These are phyloP conservation scores for Wickerhamomyces tratensis DNA, from an alignment of 805 yeast genomes.

Conservation along the genomic window DNA sequence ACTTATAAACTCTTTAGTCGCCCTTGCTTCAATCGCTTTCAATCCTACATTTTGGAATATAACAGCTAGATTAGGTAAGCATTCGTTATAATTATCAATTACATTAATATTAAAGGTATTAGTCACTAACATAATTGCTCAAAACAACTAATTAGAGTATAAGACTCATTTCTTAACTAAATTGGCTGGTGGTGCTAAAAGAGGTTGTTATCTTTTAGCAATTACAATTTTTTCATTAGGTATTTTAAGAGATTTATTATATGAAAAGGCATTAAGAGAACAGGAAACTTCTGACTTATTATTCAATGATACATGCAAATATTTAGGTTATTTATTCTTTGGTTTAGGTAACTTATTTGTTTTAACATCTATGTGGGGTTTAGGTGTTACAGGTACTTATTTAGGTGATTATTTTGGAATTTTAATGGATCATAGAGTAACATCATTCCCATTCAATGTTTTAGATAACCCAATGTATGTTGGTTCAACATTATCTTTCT, in stretches of 20 bases:
- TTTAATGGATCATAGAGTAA: slow-evolving; percentile 81
- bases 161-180: slow-evolving; percentile 69
- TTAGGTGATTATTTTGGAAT: slow-evolving; percentile 97
- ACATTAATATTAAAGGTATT: background rate
- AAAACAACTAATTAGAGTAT: slow-evolving; percentile 39
- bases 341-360: slow-evolving; percentile 75
- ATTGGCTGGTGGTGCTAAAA: slow-evolving; percentile 52
- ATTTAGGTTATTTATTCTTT: slow-evolving; percentile 47
- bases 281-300: slow-evolving; percentile 63
- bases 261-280: slow-evolving; percentile 57
- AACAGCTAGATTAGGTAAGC: slow-evolving; percentile 59
- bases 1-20: slow-evolving; percentile 25
- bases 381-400: slow-evolving; percentile 95
- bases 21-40: slow-evolving; percentile 67
- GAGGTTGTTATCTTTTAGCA: slow-evolving; percentile 84
- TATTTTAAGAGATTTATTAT: slow-evolving; percentile 65
- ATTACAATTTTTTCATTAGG: slow-evolving; percentile 79
- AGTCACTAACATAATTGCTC: background rate
- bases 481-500: slow-evolving; percentile 82
- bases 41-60: slow-evolving; percentile 96
- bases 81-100: too few species aligned
- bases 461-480: slow-evolving; percentile 94
- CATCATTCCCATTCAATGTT: slow-evolving; percentile 88
- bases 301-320: slow-evolving; percentile 29
- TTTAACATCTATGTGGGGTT: slow-evolving; percentile 75